Base-by-base conservation (phyloP, 345 rosid genomes). In the Eucalyptus sp. region DNA sequence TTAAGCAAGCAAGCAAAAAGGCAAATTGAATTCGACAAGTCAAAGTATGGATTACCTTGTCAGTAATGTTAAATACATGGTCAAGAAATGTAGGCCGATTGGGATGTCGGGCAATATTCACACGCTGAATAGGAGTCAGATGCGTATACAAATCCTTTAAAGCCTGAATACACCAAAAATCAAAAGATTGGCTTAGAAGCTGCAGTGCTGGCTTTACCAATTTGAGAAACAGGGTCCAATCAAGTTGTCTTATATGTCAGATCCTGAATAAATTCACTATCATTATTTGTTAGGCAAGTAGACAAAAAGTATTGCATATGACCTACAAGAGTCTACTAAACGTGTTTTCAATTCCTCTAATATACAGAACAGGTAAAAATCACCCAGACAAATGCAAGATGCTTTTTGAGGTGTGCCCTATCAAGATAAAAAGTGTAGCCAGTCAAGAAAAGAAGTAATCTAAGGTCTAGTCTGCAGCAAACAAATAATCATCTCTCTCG, bases 61-160 rank as follows among this genome's bases (percentile, higher is more conserved):
- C 99, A 44, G 98, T 95, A 89, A 98, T 97, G 95, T 91, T 95
- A 91, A 94, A 95, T 83, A 98, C 91, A 87, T 98, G 99, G 92
- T 98, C 99, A 88, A 97, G 99, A 93, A 97, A 97, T 89, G 99
- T 97, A 64, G 99, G 99, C 76, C 99, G 92, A 93, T 98, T 94
- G 60, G 99, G 99, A 92, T 98, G 99, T 17, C 98, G 95, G 14
- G 99, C 99, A 92, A 97, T 96, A 91, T 94, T 94, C 92, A 98
- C 98, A 86, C 99, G 98, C 89, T 97, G 99, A 87, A 96, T 96
- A 7, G 99, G 98, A 86, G 96, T 95, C 88, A 98, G 92, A 90
- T 93, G 96, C 2, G 95, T 93, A 91, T 97, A 98, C 87, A 97
- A 91, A 89, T 96, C 94, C 94, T 95, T 94, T 66, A 95, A 91